Base-by-base conservation (phyloP, 176 grass and related monocot genomes). In the Musa acuminata region DNA sequence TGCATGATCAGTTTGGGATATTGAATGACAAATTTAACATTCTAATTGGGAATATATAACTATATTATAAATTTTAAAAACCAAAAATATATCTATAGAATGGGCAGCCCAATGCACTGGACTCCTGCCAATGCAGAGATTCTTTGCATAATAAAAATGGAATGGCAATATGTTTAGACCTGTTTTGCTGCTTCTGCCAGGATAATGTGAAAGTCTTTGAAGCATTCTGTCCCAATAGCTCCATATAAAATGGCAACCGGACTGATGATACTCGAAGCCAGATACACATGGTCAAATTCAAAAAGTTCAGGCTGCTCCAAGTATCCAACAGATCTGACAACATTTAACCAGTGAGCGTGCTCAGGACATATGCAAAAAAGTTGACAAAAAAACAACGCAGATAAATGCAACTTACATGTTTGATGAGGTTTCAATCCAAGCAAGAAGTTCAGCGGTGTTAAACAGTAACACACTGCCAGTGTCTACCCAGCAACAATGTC, bases 401-500 rank as follows among this genome's bases (percentile, higher is more conserved):
- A 70, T 23, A 48, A 82, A 87, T 57, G 69, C 72, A 52, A 84
- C 80, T 84, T 84, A 93, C 95, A 55, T 23, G 62, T 78, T 74
- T 27, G 75, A 81, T 74, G 79, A 82, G 52, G 78, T 87, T 24
- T 87, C 82, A 75, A 98, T 72, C 95, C 95, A 98, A 80, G 71
- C 64, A 69, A 22, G 82, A 64, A 93, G 74, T 76, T 91, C 95
- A 62, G 63, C 80, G 74, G 81, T 83, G 27, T 72, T 93, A 76
- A 89, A 87, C 49, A 93, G 70, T 63, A 93, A 69, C 58, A 64
- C 54, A 62, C 67, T 98, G 48, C 94, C 90, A 11, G 88, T 91
- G 55, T 98, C 95, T 27, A 98, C 84, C 95, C 95, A 98, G 74
- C 95, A 98, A 80, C 95, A 98, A 70, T 72, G 83, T 87, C 84